phyloP scores from a whole-genome alignment of 2,329 filamentous ascomycete genomes.

The Torrubiellomyces zombiae region DNA sequence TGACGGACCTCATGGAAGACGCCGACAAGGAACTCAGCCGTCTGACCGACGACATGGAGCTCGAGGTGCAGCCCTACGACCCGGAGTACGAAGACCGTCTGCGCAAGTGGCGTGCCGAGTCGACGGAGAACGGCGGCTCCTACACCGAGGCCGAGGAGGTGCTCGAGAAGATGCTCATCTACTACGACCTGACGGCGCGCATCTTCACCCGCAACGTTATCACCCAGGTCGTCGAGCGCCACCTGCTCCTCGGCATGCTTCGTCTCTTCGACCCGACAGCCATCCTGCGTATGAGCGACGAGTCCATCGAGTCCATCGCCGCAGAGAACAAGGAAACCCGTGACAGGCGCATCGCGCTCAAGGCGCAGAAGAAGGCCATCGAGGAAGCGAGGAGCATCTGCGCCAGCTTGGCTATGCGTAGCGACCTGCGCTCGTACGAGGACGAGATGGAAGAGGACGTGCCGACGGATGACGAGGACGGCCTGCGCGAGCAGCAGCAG shows the following conservation, averaged over 20 bases:
- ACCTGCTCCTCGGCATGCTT: slow-evolving; percentile 33
- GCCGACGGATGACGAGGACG: slow-evolving; percentile 15
- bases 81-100: slow-evolving; percentile 35
- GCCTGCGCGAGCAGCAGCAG: slow-evolving; percentile 2
- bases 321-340: slow-evolving; percentile 36
- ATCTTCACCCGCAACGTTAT: slow-evolving; percentile 36
- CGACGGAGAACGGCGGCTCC: slow-evolving; percentile 24
- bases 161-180: slow-evolving; percentile 38
- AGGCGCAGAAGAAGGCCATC: slow-evolving; percentile 31
- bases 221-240: slow-evolving; percentile 33
- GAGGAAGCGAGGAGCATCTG: slow-evolving; percentile 33
- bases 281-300: slow-evolving; percentile 28
- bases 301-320: slow-evolving; percentile 30
- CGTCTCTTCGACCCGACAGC: slow-evolving; percentile 35
- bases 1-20: slow-evolving; percentile 27
- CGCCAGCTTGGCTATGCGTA: slow-evolving; percentile 33
- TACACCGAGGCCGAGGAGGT: slow-evolving; percentile 36
- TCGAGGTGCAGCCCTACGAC: slow-evolving; percentile 36
- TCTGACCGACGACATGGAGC: slow-evolving; percentile 31
- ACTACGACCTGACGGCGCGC: slow-evolving; percentile 34
- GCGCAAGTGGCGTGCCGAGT: slow-evolving; percentile 26
- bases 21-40: slow-evolving; percentile 28
- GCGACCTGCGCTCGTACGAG: slow-evolving; percentile 25
- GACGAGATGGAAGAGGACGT: slow-evolving; percentile 18
- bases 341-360: slow-evolving; percentile 29